Conservation (phyloP, 2,329 filamentous ascomycete species). For the Fusarium nisikadoi region DNA sequence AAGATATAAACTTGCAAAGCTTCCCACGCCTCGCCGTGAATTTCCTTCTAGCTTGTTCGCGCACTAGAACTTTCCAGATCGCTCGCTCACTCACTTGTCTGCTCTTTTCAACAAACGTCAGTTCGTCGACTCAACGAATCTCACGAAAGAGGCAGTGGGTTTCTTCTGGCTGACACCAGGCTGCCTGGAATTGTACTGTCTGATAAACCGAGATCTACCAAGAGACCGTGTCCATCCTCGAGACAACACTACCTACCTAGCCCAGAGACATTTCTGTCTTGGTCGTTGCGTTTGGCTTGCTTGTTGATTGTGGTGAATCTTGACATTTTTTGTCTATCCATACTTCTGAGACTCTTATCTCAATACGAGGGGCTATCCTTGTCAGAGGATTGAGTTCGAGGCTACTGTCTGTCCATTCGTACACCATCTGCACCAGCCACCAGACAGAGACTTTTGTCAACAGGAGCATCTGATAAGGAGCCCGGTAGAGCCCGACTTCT, state of each 20-base stretch:
- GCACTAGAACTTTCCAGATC: neutral
- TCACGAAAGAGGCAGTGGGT: neutral
- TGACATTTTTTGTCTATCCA: slow-evolving; percentile 3
- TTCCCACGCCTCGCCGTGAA: slow-evolving; percentile 15
- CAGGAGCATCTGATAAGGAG: neutral
- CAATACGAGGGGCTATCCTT: slow-evolving; percentile 6
- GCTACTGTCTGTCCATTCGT: neutral
- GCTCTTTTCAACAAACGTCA: neutral
- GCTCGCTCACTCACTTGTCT: neutral
- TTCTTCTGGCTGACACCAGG: neutral
- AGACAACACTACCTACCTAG: neutral
- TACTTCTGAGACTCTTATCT: slow-evolving; percentile 25
- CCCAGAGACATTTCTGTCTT: neutral
- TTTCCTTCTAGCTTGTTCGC: neutral
- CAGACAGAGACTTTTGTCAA: neutral
- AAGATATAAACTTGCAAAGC: slow-evolving; percentile 34
- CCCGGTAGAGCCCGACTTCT: neutral
- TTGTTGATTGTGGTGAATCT: slow-evolving; percentile 21
- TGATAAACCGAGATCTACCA: slow-evolving; percentile 4
- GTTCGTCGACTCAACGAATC: neutral
- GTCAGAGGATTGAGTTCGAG: slow-evolving; percentile 16
- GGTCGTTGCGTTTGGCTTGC: neutral
- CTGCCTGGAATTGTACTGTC: slow-evolving; percentile 18
- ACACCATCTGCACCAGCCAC: neutral
- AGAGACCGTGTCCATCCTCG: neutral